Percentiles rank a stretch among this genome's conserved stretches.
phyloP scores from a whole-genome alignment of 2,329 filamentous ascomycete species.

The Penicillium aurantiogriseum region DNA sequence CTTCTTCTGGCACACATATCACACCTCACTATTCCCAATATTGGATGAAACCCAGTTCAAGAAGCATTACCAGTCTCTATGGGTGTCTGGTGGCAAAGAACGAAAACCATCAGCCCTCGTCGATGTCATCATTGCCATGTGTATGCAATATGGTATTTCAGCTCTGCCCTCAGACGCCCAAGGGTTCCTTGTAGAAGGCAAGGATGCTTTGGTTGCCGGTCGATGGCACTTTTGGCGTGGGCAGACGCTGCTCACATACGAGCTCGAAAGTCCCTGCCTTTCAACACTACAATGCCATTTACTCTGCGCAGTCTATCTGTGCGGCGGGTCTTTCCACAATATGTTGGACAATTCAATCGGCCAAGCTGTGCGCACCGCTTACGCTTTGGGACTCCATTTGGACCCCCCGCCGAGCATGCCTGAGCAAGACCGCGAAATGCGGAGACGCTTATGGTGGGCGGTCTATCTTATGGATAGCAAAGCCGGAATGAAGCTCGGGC shows the following conservation, averaged over 20 bases:
- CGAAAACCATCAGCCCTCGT: constrained; percentile 20
- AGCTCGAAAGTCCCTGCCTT: constrained; percentile 51
- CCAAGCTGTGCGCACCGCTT: constrained; percentile 46
- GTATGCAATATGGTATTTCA: constrained; percentile 22
- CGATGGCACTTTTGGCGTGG: constrained; percentile 50
- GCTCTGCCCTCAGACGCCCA: constrained; percentile 13
- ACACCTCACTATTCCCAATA: constrained; percentile 23
- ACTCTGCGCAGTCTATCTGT: constrained; percentile 48
- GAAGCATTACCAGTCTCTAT: constrained; percentile 20
- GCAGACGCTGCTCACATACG: constrained; percentile 45
- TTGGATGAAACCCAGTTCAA: constrained; percentile 22
- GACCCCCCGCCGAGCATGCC: constrained; percentile 44
- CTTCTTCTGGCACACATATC: constrained; percentile 22
- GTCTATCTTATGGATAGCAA: constrained; percentile 52
- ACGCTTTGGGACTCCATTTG: constrained; percentile 50
- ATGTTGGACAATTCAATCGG: constrained; percentile 46
- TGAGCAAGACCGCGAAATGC: constrained; percentile 42
- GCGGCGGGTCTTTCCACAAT: constrained; percentile 50
- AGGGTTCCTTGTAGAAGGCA: constrained; percentile 13
- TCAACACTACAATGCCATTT: constrained; percentile 51
- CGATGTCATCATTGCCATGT: constrained; percentile 23
- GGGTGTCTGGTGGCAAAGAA: constrained; percentile 8
- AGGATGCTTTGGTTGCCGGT: constrained; percentile 46
- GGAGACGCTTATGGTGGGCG: constrained; percentile 54
- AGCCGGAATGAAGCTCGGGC: constrained; percentile 21